Evolutionary conservation across 2,329 filamentous ascomycete genomes (phyloP).

Genomic region (Fusarium sp.): DNA sequence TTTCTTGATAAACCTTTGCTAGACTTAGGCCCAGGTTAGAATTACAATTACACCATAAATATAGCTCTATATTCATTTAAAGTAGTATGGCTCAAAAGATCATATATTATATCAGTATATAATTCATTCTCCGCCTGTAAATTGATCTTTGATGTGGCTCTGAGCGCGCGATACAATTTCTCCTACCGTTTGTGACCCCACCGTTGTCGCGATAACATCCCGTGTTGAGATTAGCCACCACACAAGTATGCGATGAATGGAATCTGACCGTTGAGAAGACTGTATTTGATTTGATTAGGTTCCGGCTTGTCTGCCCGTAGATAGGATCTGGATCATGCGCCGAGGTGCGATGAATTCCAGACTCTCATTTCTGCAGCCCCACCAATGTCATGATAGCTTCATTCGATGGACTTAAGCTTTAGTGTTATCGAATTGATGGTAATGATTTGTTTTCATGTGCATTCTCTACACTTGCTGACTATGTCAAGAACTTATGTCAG

Average conservation of each 20-base stretch:
- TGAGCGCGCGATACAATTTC: neutral
- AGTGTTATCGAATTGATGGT: neutral
- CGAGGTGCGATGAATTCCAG: rapidly evolving
- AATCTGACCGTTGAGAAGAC: neutral
- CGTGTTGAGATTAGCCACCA: rapidly evolving
- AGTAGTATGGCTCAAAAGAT: neutral
- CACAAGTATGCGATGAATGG: neutral
- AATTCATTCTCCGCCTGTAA: rapidly evolving
- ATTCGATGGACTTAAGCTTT: neutral
- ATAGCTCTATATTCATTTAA: rapidly evolving
- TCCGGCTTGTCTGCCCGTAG: neutral
- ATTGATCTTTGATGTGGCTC: rapidly evolving
- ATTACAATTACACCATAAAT: rapidly evolving
- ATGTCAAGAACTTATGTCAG: rapidly evolving
- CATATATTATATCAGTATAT: too few species aligned
- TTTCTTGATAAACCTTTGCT: neutral
- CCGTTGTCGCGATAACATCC: neutral
- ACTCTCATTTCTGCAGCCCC: neutral
- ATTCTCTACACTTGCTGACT: too few species aligned
- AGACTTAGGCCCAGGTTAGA: rapidly evolving
- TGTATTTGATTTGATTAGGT: too few species aligned
- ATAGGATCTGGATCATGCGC: neutral
- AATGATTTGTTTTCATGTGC: neutral
- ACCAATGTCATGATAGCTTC: neutral
- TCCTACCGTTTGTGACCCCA: neutral